These are phyloP conservation scores for Trichosporon inkin DNA, from an alignment of 1,284 basidiomycete genomes.

Conservation along the genomic window DNA sequence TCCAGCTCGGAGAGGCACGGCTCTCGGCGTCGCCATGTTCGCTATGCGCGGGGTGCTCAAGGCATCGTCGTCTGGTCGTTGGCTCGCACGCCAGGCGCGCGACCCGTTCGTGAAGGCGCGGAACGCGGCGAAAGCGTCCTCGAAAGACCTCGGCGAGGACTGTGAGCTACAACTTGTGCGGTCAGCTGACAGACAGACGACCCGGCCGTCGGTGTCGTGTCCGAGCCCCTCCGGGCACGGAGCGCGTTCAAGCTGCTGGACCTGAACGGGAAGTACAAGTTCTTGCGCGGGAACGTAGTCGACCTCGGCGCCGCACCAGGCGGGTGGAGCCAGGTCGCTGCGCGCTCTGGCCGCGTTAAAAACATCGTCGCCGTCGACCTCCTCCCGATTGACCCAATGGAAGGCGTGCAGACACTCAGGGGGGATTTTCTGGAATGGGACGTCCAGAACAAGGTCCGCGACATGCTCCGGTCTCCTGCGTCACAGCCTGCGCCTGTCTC, in stretches of 20 bases:
- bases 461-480: conserved; percentile 1
- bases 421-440: conserved; percentile 67
- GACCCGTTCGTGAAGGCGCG: conserved; percentile 46
- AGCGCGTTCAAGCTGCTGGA: conserved; percentile 72
- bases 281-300: conserved; percentile 60
- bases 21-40: conserved; percentile 19
- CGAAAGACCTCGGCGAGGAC: not conserved
- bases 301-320: conserved; percentile 84
- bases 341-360: conserved; percentile 25
- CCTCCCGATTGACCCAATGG: conserved; percentile 62
- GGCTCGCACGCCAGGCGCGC: conserved; percentile 43
- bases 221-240: conserved; percentile 61
- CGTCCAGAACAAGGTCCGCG: conserved; percentile 54
- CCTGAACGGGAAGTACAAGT: conserved; percentile 41
- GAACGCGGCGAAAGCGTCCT: not conserved
- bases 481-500: not conserved
- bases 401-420: conserved; percentile 64
- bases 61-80: conserved; percentile 43
- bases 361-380: conserved; percentile 70
- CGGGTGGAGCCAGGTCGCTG: conserved; percentile 79
- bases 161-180: not conserved
- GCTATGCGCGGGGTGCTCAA: not conserved
- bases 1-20: not conserved
- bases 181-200: not conserved
- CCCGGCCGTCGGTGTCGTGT: conserved; percentile 28